Evolutionary conservation across 2,329 filamentous ascomycete species (phyloP), one percentile per base, ranked within the genome.

Genomic region (Talaromyces marneffei): DNA sequence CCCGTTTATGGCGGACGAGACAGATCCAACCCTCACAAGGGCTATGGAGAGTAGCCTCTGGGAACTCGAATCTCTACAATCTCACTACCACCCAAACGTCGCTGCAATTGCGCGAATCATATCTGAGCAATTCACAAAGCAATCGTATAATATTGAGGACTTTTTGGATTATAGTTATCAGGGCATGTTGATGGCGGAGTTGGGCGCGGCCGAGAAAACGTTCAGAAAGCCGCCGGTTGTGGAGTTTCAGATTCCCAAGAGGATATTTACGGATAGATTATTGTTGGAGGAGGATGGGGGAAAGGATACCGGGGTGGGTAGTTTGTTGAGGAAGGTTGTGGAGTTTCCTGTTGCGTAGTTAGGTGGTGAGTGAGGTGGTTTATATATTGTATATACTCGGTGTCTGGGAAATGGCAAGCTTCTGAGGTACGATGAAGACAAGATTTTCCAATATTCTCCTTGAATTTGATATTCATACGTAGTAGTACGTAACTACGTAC

Each of bases 71-170:
- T 92, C 91, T 62, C 79, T 97, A 61, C 91, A 95, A 74, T 88
- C 87, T 0, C 95, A 99, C 75, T 97, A 96, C 75, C 94, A 99
- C 72, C 94, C 95, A 14, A 99, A 97, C 68, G 91, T 99, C 25
- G 92, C 93, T 0, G 94, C 92, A 2, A 86, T 99, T 67, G 89
- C 92, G 48, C 94, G 92, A 75, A 96, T 99, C 65, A 86, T 99
- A 61, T 90, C 90, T 2, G 92, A 97, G 77, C 94, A 97, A 74
- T 99, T 97, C 74, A 99, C 94, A 2, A 99, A 99, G 78, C 87
- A 92, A 67, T 84, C 88, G 2, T 99, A 97, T 76, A 94, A 92
- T 68, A 78, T 97, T n/a, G 94, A 99, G 72, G 94, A 99, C 72
- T 99, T 99, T 75, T 78, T 97, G 53, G 94, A 99, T 71, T 92